These are phyloP conservation scores for Phytophthora sansomeana DNA, from an alignment of 352 stramenopile species.

Conservation along the genomic window DNA sequence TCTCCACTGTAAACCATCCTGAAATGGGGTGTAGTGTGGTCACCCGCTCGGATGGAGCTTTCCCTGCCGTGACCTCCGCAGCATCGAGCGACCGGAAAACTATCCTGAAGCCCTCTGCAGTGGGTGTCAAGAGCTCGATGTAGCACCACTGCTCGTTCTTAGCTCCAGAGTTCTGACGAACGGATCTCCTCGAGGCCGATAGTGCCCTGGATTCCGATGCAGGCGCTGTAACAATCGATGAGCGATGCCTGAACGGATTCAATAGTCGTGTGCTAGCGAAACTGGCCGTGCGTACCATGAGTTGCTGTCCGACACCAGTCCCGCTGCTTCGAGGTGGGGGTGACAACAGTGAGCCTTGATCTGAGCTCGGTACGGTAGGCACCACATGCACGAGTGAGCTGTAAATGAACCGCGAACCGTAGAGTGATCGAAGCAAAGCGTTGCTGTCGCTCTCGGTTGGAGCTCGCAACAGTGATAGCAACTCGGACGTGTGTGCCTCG, in stretches of 20 bases:
- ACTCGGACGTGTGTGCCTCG: conserved; percentile 13
- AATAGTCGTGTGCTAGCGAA: conserved; percentile 32
- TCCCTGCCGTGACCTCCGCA: conserved; percentile 26
- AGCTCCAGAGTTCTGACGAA: not conserved
- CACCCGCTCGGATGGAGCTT: conserved; percentile 26
- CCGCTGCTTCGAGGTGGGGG: conserved; percentile 1
- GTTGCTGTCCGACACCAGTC: conserved; percentile 17
- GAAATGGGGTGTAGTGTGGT: conserved; percentile 33
- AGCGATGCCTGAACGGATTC: conserved; percentile 22
- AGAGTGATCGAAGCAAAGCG: conserved; percentile 22
- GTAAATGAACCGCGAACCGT: conserved; percentile 38
- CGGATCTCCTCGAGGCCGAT: not conserved
- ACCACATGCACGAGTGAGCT: conserved; percentile 42
- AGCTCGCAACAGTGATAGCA: conserved; percentile 31
- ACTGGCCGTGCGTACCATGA: conserved; percentile 43
- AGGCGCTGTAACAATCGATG: not conserved
- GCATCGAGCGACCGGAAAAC: conserved; percentile 29
- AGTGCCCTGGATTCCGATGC: conserved; percentile 10
- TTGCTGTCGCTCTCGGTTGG: conserved; percentile 42
- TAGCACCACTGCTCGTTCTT: conserved; percentile 43
- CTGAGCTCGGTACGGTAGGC: conserved; percentile 11
- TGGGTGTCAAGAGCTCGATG: conserved; percentile 39
- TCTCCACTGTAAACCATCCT: conserved; percentile 31
- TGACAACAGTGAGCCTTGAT: conserved; percentile 12
- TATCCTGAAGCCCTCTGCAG: conserved; percentile 26